phyloP scores from a whole-genome alignment of 192 early-diverging fungal genomes.

The Linnemannia zychae region DNA sequence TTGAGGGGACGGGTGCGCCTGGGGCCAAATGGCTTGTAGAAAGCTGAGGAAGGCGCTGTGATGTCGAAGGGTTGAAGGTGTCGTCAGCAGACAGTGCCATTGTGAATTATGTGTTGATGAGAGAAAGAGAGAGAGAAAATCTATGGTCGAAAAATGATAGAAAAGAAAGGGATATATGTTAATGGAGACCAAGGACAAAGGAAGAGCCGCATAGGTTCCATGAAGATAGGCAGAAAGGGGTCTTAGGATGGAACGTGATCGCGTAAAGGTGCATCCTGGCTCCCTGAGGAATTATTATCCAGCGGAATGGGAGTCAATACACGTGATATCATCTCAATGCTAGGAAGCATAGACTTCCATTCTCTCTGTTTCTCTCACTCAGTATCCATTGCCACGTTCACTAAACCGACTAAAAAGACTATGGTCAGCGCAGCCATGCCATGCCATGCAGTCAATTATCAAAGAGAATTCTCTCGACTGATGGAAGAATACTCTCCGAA shows the following conservation, averaged over 20 bases:
- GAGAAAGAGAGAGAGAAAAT: not conserved
- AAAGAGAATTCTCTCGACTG: not conserved
- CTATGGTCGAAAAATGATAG: not conserved
- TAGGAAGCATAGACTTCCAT: not conserved
- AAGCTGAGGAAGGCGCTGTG: constrained; percentile 33
- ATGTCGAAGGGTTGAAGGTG: constrained; percentile 29
- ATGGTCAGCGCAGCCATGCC: not conserved
- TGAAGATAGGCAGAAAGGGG: not conserved
- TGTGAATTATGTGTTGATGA: not conserved
- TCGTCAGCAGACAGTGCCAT: constrained; percentile 38
- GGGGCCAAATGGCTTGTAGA: constrained; percentile 33
- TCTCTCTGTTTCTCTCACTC: not conserved
- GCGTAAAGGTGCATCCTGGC: not conserved
- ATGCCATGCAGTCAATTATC: not conserved
- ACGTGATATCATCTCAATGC: not conserved
- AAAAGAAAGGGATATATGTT: not conserved
- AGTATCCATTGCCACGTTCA: not conserved
- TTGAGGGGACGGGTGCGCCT: constrained; percentile 5
- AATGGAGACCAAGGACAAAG: not conserved
- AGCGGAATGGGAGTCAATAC: not conserved
- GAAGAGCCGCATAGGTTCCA: not conserved
- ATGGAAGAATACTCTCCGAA: not conserved
- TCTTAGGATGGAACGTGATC: not conserved
- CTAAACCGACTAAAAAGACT: not conserved
- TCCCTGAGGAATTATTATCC: constrained; percentile 3